Evolutionary conservation across 805 yeast species (phyloP).

Genomic region (Nakazawaea molendinolei): DNA sequence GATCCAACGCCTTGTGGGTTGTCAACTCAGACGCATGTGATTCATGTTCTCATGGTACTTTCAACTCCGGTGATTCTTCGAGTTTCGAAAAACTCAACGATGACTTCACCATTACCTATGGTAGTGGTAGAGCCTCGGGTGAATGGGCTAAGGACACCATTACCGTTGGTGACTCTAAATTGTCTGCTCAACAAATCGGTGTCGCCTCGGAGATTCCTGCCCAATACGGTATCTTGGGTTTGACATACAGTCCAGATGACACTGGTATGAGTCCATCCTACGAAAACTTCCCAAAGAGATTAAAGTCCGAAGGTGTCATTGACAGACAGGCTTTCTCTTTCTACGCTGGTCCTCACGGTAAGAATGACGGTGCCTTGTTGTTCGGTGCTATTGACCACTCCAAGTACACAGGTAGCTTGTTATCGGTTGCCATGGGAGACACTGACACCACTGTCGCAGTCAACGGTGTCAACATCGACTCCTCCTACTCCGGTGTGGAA

Average conservation of each 20-base stretch:
- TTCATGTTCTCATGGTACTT: slow-evolving; percentile 16
- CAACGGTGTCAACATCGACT: slow-evolving; percentile 7
- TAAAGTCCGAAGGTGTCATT: slow-evolving; percentile 35
- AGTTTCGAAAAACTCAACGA: slow-evolving; percentile 14
- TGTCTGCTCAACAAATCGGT: slow-evolving; percentile 2
- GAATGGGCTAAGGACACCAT: slow-evolving; percentile 20
- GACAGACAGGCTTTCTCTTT: slow-evolving; percentile 36
- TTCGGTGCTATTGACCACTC: slow-evolving; percentile 39
- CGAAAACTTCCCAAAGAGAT: slow-evolving; percentile 22
- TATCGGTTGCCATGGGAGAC: slow-evolving; percentile 21
- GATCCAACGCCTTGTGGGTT: slow-evolving; percentile 71
- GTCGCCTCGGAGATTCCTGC: slow-evolving; percentile 6
- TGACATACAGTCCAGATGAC: slow-evolving; percentile 10
- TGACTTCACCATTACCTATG: slow-evolving; percentile 18
- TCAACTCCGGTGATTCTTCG: slow-evolving; percentile 15
- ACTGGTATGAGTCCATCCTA: slow-evolving; percentile 12
- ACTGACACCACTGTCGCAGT: slow-evolving; percentile 5
- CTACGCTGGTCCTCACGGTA: slow-evolving; percentile 33
- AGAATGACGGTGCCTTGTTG: slow-evolving; percentile 27
- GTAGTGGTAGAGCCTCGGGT: slow-evolving; percentile 22
- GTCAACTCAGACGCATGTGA: slow-evolving; percentile 33
- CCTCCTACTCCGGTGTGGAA: background rate
- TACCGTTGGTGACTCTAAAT: slow-evolving; percentile 13
- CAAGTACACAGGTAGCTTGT: slow-evolving; percentile 31
- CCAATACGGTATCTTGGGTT: slow-evolving; percentile 7